Evolutionary conservation across 2,329 filamentous ascomycete species (phyloP).

Genomic region (Coniella lustricola): DNA sequence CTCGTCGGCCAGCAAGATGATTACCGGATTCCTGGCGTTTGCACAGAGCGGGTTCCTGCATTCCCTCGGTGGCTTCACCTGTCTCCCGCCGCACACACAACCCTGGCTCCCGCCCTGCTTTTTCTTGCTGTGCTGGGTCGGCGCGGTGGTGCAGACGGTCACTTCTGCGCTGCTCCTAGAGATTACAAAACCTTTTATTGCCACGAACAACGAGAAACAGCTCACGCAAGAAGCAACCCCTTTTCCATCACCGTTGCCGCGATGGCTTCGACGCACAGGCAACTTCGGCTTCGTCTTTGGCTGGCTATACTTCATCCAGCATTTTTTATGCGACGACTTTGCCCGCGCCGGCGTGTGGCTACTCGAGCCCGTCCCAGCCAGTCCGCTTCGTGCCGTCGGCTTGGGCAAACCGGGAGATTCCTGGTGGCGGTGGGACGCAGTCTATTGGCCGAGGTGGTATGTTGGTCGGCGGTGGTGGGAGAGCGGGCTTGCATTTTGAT

Average conservation of each 20-base stretch:
- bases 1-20: conserved; percentile 23
- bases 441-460: conserved; percentile 49
- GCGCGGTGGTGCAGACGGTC: conserved; percentile 52
- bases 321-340: conserved; percentile 69
- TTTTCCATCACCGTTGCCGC: conserved; percentile 33
- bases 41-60: conserved; percentile 63
- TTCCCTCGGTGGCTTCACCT: conserved; percentile 59
- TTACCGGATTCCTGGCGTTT: conserved; percentile 49
- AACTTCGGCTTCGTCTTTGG: conserved; percentile 56
- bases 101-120: conserved; percentile 56
- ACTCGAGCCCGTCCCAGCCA: conserved; percentile 74
- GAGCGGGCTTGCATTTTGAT: conserved; percentile 31
- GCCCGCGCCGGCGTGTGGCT: conserved; percentile 68
- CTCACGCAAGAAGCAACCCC: no score
- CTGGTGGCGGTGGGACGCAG: conserved; percentile 60
- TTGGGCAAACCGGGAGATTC: conserved; percentile 53
- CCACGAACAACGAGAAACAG: no score
- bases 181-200: no score
- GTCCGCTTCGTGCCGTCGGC: conserved; percentile 58
- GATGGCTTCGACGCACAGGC: conserved; percentile 36
- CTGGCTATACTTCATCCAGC: conserved; percentile 64
- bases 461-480: conserved; percentile 57
- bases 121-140: conserved; percentile 64
- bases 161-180: conserved; percentile 25
- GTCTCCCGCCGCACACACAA: conserved; percentile 41